These are phyloP conservation scores for Ophiostoma tasmaniense DNA, from an alignment of 2,329 filamentous ascomycete genomes.

Conservation along the genomic window DNA sequence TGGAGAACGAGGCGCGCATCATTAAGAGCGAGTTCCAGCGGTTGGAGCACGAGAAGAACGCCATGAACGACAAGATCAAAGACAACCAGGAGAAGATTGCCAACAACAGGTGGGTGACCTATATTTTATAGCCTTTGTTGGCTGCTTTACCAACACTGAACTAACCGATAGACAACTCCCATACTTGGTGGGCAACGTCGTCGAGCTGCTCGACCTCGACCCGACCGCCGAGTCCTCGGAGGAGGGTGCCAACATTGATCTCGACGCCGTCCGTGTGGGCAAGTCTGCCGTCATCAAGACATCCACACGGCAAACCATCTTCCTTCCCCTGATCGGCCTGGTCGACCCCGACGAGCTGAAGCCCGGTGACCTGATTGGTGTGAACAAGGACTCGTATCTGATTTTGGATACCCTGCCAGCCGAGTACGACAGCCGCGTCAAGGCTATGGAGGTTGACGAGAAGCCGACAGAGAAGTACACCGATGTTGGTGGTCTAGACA, in stretches of 20 bases:
- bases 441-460: slow-evolving; percentile 99
- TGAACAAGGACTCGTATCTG: slow-evolving; percentile 98
- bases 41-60: slow-evolving; percentile 86
- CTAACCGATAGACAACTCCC: slow-evolving; percentile 67
- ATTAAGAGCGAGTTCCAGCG: slow-evolving; percentile 97
- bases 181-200: slow-evolving; percentile 96
- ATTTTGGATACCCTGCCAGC: slow-evolving; percentile 93
- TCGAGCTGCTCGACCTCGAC: slow-evolving; percentile 93
- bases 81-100: slow-evolving; percentile 98
- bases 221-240: slow-evolving; percentile 92
- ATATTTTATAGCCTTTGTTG: neutral
- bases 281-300: slow-evolving; percentile 99
- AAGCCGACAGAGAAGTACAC: slow-evolving; percentile 99
- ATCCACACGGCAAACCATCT: slow-evolving; percentile 96
- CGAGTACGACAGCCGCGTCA: slow-evolving; percentile 97
- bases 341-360: slow-evolving; percentile 94
- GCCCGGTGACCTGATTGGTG: slow-evolving; percentile 91
- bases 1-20: slow-evolving; percentile 96
- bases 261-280: slow-evolving; percentile 91
- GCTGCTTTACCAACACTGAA: neutral
- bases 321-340: slow-evolving; percentile 90
- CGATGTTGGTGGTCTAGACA: slow-evolving; percentile 93
- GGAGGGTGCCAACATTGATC: slow-evolving; percentile 96
- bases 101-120: slow-evolving; percentile 72
- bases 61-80: slow-evolving; percentile 98